These are phyloP conservation scores for Xylariales sp. DNA, from an alignment of 2,329 filamentous ascomycete species.

Conservation along the genomic window DNA sequence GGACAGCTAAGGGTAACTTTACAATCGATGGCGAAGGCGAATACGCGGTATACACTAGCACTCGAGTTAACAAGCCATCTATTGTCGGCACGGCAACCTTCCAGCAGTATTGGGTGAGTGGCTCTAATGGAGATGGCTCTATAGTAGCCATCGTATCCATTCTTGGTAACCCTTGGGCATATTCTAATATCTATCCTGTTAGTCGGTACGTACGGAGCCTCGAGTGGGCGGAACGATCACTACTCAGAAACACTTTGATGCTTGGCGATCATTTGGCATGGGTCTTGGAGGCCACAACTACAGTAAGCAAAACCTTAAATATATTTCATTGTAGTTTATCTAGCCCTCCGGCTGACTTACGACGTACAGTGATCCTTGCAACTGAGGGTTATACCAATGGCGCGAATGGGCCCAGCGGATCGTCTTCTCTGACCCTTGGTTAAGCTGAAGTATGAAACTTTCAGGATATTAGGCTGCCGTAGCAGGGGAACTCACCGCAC, in stretches of 20 bases:
- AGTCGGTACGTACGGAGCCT: slow-evolving; percentile 59
- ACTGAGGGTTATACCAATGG: slow-evolving; percentile 46
- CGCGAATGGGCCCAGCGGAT: slow-evolving; percentile 41
- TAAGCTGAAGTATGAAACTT: slow-evolving; percentile 16
- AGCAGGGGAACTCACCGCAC: too few relatives aligned
- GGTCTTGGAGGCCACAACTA: slow-evolving; percentile 64
- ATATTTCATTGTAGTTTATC: background rate
- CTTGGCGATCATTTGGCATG: slow-evolving; percentile 62
- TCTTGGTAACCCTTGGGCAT: too few relatives aligned
- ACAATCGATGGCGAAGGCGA: slow-evolving; percentile 60
- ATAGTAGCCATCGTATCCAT: background rate
- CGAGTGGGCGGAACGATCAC: slow-evolving; percentile 65
- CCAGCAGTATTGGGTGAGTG: slow-evolving; percentile 60
- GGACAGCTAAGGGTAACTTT: slow-evolving; percentile 62
- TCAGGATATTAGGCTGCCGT: background rate
- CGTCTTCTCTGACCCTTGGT: slow-evolving; percentile 40
- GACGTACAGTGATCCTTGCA: slow-evolving; percentile 43
- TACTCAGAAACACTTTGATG: slow-evolving; percentile 64
- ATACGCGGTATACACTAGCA: slow-evolving; percentile 64
- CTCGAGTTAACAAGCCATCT: slow-evolving; percentile 62
- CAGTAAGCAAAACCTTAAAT: slow-evolving; percentile 42
- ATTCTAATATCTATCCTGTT: slow-evolving; percentile 2
- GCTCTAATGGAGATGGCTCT: background rate
- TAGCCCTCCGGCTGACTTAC: background rate
- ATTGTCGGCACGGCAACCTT: slow-evolving; percentile 67